A percentile compares a stretch with the other conserved stretches of the same genome.
phyloP scores from a whole-genome alignment of 1,139 yeast species.

The Meyerozyma carpophila region DNA sequence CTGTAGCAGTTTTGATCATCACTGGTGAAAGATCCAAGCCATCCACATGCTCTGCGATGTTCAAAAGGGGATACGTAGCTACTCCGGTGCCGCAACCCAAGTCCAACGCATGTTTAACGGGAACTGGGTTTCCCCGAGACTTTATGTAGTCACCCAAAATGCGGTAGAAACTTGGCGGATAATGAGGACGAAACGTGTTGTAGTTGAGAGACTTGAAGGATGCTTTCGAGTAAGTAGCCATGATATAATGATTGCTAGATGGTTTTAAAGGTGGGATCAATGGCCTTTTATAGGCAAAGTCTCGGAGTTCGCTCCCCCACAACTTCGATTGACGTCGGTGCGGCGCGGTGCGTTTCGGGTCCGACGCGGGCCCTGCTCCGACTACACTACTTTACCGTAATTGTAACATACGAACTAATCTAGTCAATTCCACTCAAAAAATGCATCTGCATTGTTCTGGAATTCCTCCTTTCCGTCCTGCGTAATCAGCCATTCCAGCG shows the following conservation, averaged over 20 bases:
- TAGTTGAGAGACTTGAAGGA: constrained; percentile 58
- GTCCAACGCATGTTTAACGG: constrained; percentile 23
- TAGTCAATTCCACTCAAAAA: background rate
- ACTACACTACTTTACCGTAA: background rate
- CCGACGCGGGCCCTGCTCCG: background rate
- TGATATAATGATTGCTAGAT: constrained; percentile 14
- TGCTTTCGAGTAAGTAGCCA: constrained; percentile 63
- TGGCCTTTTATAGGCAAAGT: background rate
- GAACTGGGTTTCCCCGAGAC: constrained; percentile 11
- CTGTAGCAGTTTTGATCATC: constrained; percentile 32
- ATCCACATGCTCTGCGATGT: constrained; percentile 23
- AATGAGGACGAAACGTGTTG: constrained; percentile 59
- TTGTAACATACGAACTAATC: background rate
- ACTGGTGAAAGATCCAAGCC: constrained; percentile 31
- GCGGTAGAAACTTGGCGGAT: constrained; percentile 51
- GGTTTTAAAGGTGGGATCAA: background rate
- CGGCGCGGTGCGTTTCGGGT: constrained; percentile 1
- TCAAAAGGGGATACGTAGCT: constrained; percentile 33
- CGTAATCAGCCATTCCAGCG: background rate
- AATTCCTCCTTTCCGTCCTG: background rate
- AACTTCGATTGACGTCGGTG: background rate
- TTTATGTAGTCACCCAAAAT: constrained; percentile 27
- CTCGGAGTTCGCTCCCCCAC: background rate
- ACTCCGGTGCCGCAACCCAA: constrained; percentile 41
- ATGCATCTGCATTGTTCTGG: background rate